Conservation (phyloP, 2,329 filamentous ascomycete genomes). For the Scedosporium aurantiacum region DNA sequence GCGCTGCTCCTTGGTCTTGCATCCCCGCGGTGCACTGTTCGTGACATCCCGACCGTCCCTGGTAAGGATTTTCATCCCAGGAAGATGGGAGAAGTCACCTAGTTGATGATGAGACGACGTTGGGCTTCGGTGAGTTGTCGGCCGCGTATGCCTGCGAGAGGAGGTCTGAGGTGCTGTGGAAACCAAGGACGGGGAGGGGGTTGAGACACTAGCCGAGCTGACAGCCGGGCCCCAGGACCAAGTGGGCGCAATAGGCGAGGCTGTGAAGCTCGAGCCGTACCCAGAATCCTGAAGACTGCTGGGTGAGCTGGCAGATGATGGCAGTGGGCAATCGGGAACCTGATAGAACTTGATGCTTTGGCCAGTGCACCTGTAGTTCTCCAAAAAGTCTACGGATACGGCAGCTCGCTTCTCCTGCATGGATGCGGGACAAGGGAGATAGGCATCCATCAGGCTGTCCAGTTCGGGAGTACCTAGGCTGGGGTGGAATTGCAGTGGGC, state of each 20-base stretch:
- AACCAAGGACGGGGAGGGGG: background rate
- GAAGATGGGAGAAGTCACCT: conserved; percentile 40
- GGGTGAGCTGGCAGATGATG: conserved; percentile 34
- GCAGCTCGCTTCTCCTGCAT: conserved; percentile 48
- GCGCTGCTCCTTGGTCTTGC: conserved; percentile 57
- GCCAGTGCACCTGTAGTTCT: conserved; percentile 40
- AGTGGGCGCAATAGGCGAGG: conserved; percentile 37
- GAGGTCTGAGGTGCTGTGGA: background rate
- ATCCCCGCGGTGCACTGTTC: conserved; percentile 48
- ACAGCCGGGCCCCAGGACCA: conserved; percentile 32
- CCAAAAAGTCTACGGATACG: conserved; percentile 49
- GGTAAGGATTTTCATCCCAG: conserved; percentile 58
- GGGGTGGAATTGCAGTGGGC: conserved; percentile 54
- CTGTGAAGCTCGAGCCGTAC: conserved; percentile 34
- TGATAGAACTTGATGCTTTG: conserved; percentile 50
- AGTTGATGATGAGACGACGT: background rate
- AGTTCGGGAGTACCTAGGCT: conserved; percentile 51
- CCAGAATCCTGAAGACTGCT: conserved; percentile 31
- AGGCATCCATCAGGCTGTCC: conserved; percentile 47
- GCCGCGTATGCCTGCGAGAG: conserved; percentile 10
- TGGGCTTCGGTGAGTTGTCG: background rate
- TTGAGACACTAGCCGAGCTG: conserved; percentile 11
- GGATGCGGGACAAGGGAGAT: conserved; percentile 40
- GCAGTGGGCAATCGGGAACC: conserved; percentile 29
- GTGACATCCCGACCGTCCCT: conserved; percentile 53